A percentile compares a stretch with the other conserved stretches of the same genome.
phyloP scores from a whole-genome alignment of 139 green algal genomes.

The Pycnococcus provasolii region DNA sequence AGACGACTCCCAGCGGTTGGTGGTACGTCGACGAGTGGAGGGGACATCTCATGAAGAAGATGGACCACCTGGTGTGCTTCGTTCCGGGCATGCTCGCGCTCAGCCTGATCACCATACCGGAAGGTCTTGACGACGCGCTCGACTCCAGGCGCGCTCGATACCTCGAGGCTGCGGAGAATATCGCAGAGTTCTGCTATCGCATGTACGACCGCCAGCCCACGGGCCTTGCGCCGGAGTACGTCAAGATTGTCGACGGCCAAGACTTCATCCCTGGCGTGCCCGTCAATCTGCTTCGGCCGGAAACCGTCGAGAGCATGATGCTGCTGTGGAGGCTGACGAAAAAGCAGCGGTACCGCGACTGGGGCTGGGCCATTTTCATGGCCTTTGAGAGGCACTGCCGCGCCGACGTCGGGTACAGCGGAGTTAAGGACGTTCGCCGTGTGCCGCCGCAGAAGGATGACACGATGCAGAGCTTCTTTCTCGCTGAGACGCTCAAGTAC shows the following conservation, averaged over 20 bases:
- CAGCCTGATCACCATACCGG: no score
- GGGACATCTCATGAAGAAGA: slow-evolving; percentile 30
- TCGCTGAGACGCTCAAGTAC: slow-evolving; percentile 75
- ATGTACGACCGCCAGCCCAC: slow-evolving; percentile 44
- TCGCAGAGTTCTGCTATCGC: slow-evolving; percentile 43
- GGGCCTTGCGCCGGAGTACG: slow-evolving; percentile 31
- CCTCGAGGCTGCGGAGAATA: slow-evolving; percentile 34
- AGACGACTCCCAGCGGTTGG: neutral
- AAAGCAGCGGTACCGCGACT: slow-evolving; percentile 54
- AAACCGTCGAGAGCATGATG: slow-evolving; percentile 58
- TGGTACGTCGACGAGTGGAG: slow-evolving; percentile 43
- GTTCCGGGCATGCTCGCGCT: slow-evolving; percentile 52
- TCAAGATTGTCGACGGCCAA: slow-evolving; percentile 26
- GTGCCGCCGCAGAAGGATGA: slow-evolving; percentile 38
- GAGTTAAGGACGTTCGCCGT: slow-evolving; percentile 47
- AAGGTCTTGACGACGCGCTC: slow-evolving; percentile 31
- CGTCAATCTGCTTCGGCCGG: slow-evolving; percentile 53
- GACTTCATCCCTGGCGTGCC: slow-evolving; percentile 30
- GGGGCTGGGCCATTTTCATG: slow-evolving; percentile 60
- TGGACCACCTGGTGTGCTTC: slow-evolving; percentile 68
- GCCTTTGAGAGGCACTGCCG: slow-evolving; percentile 46
- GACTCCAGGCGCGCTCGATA: slow-evolving; percentile 32
- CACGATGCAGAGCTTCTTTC: slow-evolving; percentile 59
- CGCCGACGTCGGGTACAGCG: slow-evolving; percentile 47
- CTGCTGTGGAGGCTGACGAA: slow-evolving; percentile 41